phyloP scores from a whole-genome alignment of 768 basidiomycete species.

The Macrocybe gigantea region DNA sequence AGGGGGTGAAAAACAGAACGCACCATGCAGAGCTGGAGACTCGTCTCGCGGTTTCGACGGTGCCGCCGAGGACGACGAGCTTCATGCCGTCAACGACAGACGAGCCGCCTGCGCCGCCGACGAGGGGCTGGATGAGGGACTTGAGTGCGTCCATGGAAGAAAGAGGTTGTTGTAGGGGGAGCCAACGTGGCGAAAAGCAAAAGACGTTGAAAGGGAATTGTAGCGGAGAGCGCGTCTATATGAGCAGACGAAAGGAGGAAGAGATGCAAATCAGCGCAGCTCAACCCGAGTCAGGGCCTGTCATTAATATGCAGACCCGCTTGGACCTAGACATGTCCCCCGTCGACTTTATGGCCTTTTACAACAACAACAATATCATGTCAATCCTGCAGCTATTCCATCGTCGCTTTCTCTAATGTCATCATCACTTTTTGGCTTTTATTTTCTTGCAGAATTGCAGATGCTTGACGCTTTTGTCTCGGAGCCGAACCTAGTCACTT shows the following conservation, averaged over 20 bases:
- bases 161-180: slow-evolving; percentile 8
- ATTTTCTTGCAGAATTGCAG: no score
- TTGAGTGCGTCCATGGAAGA: slow-evolving; percentile 68
- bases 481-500: no score
- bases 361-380: no score
- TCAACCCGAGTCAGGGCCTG: no score
- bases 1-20: slow-evolving; percentile 15
- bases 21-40: slow-evolving; percentile 82
- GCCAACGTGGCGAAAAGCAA: slow-evolving; percentile 14
- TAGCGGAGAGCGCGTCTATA: slow-evolving; percentile 4
- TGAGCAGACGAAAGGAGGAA: slow-evolving; percentile 8
- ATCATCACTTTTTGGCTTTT: no score
- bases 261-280: slow-evolving; percentile 1
- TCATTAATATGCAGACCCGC: no score
- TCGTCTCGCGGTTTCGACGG: slow-evolving; percentile 80
- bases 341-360: no score
- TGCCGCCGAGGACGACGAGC: slow-evolving; percentile 83
- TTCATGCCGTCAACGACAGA: slow-evolving; percentile 87
- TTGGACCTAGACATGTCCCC: no score
- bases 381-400: no score
- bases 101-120: slow-evolving; percentile 66
- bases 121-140: slow-evolving; percentile 76
- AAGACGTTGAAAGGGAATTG: background rate
- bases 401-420: no score
- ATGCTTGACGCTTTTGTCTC: no score